Conservation (phyloP, 768 basidiomycete genomes). For the Piloderma croceum region DNA sequence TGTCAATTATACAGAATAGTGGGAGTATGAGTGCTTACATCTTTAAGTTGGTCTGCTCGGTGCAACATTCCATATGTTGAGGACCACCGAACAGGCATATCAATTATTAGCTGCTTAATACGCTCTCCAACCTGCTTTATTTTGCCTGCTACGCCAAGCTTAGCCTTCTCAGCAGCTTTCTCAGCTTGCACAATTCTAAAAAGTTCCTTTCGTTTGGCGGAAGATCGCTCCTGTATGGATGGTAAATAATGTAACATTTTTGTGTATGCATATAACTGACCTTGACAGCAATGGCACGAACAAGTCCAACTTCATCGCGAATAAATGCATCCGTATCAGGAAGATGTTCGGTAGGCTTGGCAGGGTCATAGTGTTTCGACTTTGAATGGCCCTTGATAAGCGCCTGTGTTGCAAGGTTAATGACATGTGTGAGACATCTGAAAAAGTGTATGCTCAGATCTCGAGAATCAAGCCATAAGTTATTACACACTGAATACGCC, state of each 20-base stretch:
- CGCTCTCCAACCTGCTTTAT: too few relatives aligned
- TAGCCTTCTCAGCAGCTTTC: slow-evolving; percentile 1
- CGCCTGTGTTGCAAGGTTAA: slow-evolving; percentile 30
- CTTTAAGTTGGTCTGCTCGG: slow-evolving; percentile 8
- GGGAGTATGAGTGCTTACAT: too few relatives aligned
- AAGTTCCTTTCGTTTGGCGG: slow-evolving; percentile 18
- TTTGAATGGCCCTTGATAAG: slow-evolving; percentile 23
- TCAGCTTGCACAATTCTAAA: slow-evolving; percentile 16
- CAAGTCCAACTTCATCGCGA: slow-evolving; percentile 14
- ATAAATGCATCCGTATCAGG: too few relatives aligned
- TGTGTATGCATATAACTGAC: slow-evolving; percentile 6
- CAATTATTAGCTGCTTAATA: slow-evolving; percentile 22
- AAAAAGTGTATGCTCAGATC: background rate
- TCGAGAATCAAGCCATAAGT: too few relatives aligned
- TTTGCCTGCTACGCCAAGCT: too few relatives aligned
- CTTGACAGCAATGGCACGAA: slow-evolving; percentile 23
- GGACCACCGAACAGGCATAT: slow-evolving; percentile 28
- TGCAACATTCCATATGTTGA: slow-evolving; percentile 28
- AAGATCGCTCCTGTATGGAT: slow-evolving; percentile 15
- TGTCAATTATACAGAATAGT: background rate
- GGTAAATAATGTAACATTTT: background rate
- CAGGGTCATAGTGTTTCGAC: slow-evolving; percentile 19
- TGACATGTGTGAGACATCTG: slow-evolving; percentile 27
- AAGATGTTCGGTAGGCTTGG: slow-evolving; percentile 11
- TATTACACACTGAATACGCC: too few relatives aligned